A percentile compares a stretch with the other conserved stretches of the same genome.
Evolutionary conservation across 2,329 filamentous ascomycete species (phyloP).

Genomic region (Aspergillus unguis): DNA sequence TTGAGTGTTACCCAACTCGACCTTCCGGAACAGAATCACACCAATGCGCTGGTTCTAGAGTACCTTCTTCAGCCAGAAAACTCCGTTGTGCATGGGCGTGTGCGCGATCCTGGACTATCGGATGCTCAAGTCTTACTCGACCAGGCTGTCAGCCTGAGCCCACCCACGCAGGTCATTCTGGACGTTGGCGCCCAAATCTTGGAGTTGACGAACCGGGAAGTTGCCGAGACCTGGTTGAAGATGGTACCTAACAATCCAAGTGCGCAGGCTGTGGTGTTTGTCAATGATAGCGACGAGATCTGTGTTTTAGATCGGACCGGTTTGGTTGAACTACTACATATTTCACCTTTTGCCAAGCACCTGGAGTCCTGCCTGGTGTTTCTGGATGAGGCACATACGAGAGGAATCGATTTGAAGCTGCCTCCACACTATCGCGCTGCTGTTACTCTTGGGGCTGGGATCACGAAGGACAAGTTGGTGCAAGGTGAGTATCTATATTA

Average conservation of each 20-base stretch:
- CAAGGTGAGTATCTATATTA: conserved; percentile 54
- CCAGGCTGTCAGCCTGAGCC: conserved; percentile 39
- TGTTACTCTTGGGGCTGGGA: conserved; percentile 61
- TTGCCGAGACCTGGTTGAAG: conserved; percentile 56
- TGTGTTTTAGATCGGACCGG: conserved; percentile 30
- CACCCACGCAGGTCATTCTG: conserved; percentile 57
- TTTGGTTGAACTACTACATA: conserved; percentile 42
- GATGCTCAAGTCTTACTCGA: conserved; percentile 39
- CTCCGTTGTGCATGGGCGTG: conserved; percentile 12
- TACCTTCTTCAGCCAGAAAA: conserved; percentile 58
- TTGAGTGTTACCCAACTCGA: conserved; percentile 56
- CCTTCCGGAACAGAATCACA: conserved; percentile 55
- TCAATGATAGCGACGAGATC: conserved; percentile 38
- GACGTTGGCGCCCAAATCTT: conserved; percentile 72
- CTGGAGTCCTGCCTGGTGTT: conserved; percentile 62
- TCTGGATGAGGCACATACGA: conserved; percentile 62
- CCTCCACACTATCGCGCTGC: conserved; percentile 59
- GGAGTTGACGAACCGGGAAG: conserved; percentile 56
- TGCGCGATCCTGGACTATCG: conserved; percentile 11
- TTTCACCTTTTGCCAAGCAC: conserved; percentile 57
- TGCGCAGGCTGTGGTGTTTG: conserved; percentile 55
- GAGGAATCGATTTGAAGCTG: conserved; percentile 66
- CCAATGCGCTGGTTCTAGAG: conserved; percentile 64
- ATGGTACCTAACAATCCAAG: conserved; percentile 13
- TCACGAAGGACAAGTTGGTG: conserved; percentile 67